phyloP scores from a whole-genome alignment of 495 filamentous ascomycete genomes.

The Penicillium pulvis region DNA sequence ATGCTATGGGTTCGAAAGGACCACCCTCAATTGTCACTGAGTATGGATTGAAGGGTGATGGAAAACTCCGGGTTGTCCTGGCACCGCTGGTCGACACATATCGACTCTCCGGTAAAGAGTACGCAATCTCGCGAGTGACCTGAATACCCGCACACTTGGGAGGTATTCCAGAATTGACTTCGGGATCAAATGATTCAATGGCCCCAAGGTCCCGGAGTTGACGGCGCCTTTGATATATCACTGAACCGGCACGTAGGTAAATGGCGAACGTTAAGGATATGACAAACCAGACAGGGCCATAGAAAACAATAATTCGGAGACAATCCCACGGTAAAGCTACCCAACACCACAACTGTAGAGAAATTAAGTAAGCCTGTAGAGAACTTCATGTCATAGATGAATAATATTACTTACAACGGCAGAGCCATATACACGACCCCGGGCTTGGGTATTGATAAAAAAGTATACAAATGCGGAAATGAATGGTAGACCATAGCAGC shows the following conservation, averaged over 20 bases:
- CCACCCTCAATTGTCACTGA: conserved; percentile 42
- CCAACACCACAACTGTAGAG: conserved; percentile 78
- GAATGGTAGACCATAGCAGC: conserved; percentile 77
- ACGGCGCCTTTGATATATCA: conserved; percentile 62
- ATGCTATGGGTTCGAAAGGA: conserved; percentile 4
- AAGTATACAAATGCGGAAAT: conserved; percentile 69
- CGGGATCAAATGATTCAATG: conserved; percentile 34
- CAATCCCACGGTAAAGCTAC: conserved; percentile 67
- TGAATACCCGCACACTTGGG: conserved; percentile 50
- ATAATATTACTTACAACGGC: conserved; percentile 53
- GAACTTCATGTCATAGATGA: no score
- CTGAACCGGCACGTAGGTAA: conserved; percentile 69
- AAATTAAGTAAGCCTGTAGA: neutral
- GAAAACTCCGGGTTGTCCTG: conserved; percentile 7
- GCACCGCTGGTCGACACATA: neutral
- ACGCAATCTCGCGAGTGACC: conserved; percentile 45
- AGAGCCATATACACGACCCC: conserved; percentile 69
- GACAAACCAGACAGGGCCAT: conserved; percentile 82
- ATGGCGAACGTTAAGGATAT: conserved; percentile 71
- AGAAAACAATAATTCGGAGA: conserved; percentile 76
- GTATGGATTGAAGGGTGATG: conserved; percentile 29
- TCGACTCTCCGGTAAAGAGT: conserved; percentile 6
- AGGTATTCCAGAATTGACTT: neutral
- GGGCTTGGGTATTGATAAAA: conserved; percentile 54
- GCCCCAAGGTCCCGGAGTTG: conserved; percentile 43